Evolutionary conservation across 306 rosid species (phyloP), one percentile per base, ranked within the genome.

Genomic region (Albizia julibrissin): DNA sequence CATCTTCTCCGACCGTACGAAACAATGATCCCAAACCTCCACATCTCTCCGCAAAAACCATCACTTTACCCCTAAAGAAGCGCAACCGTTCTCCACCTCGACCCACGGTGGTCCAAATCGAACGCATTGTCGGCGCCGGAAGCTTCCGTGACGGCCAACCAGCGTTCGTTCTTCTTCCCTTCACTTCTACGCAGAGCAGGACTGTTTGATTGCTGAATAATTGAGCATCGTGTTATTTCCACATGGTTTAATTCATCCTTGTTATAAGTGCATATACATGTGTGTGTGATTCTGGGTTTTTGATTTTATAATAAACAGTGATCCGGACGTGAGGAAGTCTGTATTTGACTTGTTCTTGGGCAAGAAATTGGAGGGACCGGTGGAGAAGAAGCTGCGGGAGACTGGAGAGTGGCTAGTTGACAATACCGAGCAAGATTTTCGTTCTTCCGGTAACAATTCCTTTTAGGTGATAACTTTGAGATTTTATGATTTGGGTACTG

Each of bases 81-180:
- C 80, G 72, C 54, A 80, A 42, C 16, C 69, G 18, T 72, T 81
- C 79, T 50, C 82, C 83, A 1, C 90, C 82, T 15, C 91, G 69
- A 5, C 95, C 93, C 42, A 73, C 95, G 4, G 88, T 89, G 5
- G 73, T 87, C 64, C 88, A 91, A 82, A 85, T 95, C 44, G 93
- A 95, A 79, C 95, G 97, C 49, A 87, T 89, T 19, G 84, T 93
- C 11, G 94, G 99, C 0, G 97, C 90, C 1, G 99, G 99, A 66
- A 91, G 99, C 78, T 95, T 91, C 80, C 88, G 98, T 33, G 97
- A 95, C 71, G 75, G 86, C 44, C 92, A 91, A 61, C 88, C 88
- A 64, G 82, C 76, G 98, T 82, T 85, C 26, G 80, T 64, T 42
- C 50, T 72, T 39, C 39, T 78, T 78, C 50, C 49, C 13, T n/a